Percentiles rank a stretch among this genome's conserved stretches.
phyloP scores from a whole-genome alignment of 2,329 filamentous ascomycete genomes.

The Chaetomium sp. region DNA sequence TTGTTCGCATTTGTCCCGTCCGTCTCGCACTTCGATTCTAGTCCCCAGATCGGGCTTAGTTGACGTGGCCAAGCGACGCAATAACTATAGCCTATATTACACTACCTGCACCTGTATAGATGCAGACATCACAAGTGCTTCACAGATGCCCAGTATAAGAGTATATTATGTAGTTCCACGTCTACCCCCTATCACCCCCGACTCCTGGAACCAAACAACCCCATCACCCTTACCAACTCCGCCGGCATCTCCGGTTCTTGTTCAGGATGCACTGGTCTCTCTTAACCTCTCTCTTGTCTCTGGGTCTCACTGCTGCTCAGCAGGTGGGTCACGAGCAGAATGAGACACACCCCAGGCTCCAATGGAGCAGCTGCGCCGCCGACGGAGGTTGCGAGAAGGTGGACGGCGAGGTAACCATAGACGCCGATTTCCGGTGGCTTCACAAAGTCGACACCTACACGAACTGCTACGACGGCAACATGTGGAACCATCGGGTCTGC shows the following conservation, averaged over 20 bases:
- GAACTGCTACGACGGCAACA: conserved; percentile 54
- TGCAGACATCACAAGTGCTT: not conserved
- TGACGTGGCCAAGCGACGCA: not conserved
- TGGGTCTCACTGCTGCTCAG: not conserved
- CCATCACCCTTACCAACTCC: not conserved
- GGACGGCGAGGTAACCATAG: conserved; percentile 37
- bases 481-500: conserved; percentile 42
- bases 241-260: not conserved
- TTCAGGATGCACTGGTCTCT: not conserved
- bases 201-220: no score
- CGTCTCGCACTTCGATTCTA: not conserved
- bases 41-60: not conserved
- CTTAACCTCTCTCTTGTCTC: not conserved
- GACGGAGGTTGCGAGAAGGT: not conserved
- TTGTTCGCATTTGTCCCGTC: not conserved
- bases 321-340: not conserved
- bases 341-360: not conserved
- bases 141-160: not conserved
- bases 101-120: not conserved
- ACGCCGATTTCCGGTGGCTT: conserved; percentile 57
- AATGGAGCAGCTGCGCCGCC: not conserved
- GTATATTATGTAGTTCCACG: not conserved
- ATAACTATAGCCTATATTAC: not conserved
- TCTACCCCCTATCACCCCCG: not conserved
- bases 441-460: conserved; percentile 44